Base-by-base conservation (phyloP, 1,284 basidiomycete genomes). In the Trichosporon asahii region DNA sequence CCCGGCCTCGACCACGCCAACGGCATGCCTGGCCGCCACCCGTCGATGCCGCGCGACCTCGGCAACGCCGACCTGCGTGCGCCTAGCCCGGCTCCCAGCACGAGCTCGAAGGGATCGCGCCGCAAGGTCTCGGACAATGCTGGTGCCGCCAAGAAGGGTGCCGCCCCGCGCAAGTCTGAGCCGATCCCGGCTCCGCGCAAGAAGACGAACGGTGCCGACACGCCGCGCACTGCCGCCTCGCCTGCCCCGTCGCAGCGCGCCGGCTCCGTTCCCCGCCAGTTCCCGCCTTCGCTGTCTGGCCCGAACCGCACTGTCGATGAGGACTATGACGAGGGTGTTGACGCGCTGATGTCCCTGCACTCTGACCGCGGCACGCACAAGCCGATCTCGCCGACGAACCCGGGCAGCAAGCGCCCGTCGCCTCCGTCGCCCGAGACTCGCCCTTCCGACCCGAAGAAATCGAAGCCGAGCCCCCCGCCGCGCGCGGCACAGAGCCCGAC, bases 321-420 rank as follows among this genome's bases (percentile, higher is more conserved):
- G 65, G 83, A 84, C 65, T 84, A 84, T 68, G 83, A 84, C 73
- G 83, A 83, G 73, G 80, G 81, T 14, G 80, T 78, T 21, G 82
- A 83, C 68, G 83, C 83, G 40, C 74, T 84, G 21, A 82, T 84
- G 81, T 75, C 77, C 18, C 73, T 83, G n/a, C 79, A 80, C 64
- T 77, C 80, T 3, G 80, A 82, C 69, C 77, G 79, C 44, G 67
- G 70, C 9, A 64, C 68, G 65, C 66, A 60, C 57, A 72, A 65
- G 67, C 72, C 14, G 46, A 68, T 18, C 29, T 73, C 37, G 57
- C 73, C 55, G 21, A 69, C 65, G 18, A 64, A 35, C 35, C 64
- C 70, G 15, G 76, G 77, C 18, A 71, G 57, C n/a, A 80, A 80
- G 64, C 73, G 79, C 18, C 29, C 74, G 2, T 74, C 75, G 6